phyloP scores from a whole-genome alignment of 352 stramenopile species.

The Phytopythium oedochilum region DNA sequence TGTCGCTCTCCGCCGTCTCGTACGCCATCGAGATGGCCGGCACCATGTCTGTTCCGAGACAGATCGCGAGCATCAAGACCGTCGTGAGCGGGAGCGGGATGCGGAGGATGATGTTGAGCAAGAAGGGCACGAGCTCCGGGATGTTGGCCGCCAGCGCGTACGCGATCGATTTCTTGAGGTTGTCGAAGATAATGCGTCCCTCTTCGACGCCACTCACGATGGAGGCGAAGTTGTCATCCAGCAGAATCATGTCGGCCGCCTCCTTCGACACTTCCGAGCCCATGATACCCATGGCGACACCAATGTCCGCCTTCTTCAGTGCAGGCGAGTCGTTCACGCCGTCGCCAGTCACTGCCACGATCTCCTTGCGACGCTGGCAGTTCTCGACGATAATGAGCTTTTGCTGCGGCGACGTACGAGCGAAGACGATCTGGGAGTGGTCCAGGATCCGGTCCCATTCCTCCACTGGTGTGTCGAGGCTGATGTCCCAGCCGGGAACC shows the following conservation, averaged over 20 bases:
- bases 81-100: conserved; percentile 88
- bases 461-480: conserved; percentile 61
- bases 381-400: conserved; percentile 95
- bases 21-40: conserved; percentile 92
- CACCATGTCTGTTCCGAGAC: conserved; percentile 91
- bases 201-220: conserved; percentile 95
- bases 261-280: conserved; percentile 95
- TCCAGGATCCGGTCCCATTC: conserved; percentile 86
- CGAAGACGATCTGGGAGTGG: conserved; percentile 94
- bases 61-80: conserved; percentile 90
- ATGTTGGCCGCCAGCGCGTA: conserved; percentile 93
- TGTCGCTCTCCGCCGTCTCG: conserved; percentile 83
- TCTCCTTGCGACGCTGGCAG: conserved; percentile 76
- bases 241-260: conserved; percentile 93
- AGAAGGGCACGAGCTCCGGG: conserved; percentile 81
- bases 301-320: conserved; percentile 96
- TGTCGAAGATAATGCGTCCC: conserved; percentile 94
- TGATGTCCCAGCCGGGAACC: conserved; percentile 81
- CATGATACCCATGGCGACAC: conserved; percentile 97
- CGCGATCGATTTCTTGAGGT: conserved; percentile 93
- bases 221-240: conserved; percentile 97
- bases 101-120: conserved; percentile 81
- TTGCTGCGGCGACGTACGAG: conserved; percentile 92
- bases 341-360: conserved; percentile 96
- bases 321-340: conserved; percentile 98